Evolutionary conservation across 2,329 filamentous ascomycete genomes (phyloP), one percentile per base, ranked within the genome.

Genomic region (Apiospora arundinis): DNA sequence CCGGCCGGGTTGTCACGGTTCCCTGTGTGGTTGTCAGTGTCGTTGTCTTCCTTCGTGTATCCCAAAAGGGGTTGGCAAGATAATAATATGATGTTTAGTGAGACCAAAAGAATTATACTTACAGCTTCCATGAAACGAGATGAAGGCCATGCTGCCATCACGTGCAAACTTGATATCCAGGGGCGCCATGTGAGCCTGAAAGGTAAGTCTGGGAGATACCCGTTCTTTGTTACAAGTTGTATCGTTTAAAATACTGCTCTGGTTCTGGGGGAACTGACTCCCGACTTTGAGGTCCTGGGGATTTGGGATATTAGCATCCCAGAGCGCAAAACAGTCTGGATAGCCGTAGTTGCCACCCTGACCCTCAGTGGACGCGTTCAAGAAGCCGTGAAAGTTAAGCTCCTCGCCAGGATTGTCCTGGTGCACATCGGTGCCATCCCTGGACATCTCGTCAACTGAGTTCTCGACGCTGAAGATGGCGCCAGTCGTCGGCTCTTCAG

Each of bases 51-150:
- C 8, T n/a, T 40, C 14, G 2, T 4, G n/a, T 63, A 18, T 9
- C 9, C 56, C 5, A 45, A 37, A 67, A 48, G 4, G 44, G 68
- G 73, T 73, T 2, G 48, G 45, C 5, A 14, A 4, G 14, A 40
- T 21, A 12, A 21, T 23, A n/a, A 14, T 2, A 25, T 25, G 4
- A 32, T 25, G 49, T 25, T 6, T 2, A 16, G 1, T 32, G 44
- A 68, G 32, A 18, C 16, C 23, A 14, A 48, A 40, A 7, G 12
- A 9, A 52, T 23, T 23, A 68, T 56, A 81, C 83, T 80, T 79
- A 91, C 92, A 93, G 79, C 88, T 91, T 21, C 92, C 92, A 79
- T 93, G 92, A 81, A 94, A 93, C 0, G 89, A 85, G 32, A 95
- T 82, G 82, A 89, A 94, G 1, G 91, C 92, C 5, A 84, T 85